phyloP scores from a whole-genome alignment of 768 basidiomycete species.

The Chalciporus sphaerocephalus region DNA sequence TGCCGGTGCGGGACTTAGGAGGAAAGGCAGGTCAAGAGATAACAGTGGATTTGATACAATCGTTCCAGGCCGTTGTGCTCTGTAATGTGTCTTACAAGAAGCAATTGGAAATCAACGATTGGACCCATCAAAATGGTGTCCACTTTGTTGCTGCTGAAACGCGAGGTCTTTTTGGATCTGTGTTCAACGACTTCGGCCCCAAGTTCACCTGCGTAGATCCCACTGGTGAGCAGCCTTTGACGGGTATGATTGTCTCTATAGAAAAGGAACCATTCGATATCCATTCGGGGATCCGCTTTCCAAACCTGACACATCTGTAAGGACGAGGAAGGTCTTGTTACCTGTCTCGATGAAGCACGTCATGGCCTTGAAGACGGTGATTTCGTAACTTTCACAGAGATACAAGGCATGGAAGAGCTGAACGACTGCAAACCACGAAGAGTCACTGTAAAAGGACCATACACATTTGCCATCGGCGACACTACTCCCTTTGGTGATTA shows the following conservation, averaged over 20 bases:
- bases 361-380: constrained; percentile 99
- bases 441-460: constrained; percentile 91
- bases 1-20: constrained; percentile 85
- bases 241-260: constrained; percentile 95
- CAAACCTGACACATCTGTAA: constrained; percentile 27
- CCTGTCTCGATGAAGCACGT: constrained; percentile 93
- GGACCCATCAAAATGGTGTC: constrained; percentile 85
- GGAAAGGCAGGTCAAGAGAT: constrained; percentile 75
- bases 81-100: constrained; percentile 73
- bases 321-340: constrained; percentile 89
- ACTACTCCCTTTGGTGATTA: constrained; percentile 76
- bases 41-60: constrained; percentile 73
- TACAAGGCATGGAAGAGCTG: constrained; percentile 90
- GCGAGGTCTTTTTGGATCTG: constrained; percentile 88
- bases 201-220: constrained; percentile 95
- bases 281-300: background rate
- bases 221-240: constrained; percentile 93
- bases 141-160: constrained; percentile 91
- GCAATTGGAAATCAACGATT: constrained; percentile 93
- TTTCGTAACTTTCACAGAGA: constrained; percentile 93
- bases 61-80: constrained; percentile 93
- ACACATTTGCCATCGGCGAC: constrained; percentile 95
- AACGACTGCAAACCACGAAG: constrained; percentile 92
- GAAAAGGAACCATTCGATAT: constrained; percentile 53
- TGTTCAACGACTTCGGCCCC: constrained; percentile 94